These are phyloP conservation scores for Silene coronaria DNA, from an alignment of 179 eudicot species.

Conservation along the genomic window DNA sequence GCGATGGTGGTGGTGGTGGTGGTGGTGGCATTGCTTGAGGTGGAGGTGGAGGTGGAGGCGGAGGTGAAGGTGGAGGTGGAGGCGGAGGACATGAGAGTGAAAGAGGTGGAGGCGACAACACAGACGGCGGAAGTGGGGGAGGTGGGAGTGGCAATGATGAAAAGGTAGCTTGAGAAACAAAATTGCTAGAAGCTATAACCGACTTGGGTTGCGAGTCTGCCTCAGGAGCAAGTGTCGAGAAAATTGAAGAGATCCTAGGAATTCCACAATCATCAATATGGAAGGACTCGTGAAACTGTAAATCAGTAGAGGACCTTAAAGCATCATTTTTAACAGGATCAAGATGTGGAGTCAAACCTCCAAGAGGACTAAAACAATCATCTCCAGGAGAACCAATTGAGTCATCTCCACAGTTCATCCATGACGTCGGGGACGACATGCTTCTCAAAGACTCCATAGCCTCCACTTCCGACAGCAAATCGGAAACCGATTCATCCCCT, in stretches of 20 bases:
- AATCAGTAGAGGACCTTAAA: slow-evolving; percentile 42
- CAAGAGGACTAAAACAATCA: slow-evolving; percentile 60
- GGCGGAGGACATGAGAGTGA: slow-evolving; percentile 9
- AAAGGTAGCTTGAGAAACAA: slow-evolving; percentile 23
- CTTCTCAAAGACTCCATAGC: slow-evolving; percentile 84
- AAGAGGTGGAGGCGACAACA: background rate
- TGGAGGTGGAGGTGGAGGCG: background rate
- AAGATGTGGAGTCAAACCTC: slow-evolving; percentile 47
- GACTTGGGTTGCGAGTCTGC: slow-evolving; percentile 25
- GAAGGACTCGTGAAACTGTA: slow-evolving; percentile 35
- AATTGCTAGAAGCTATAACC: slow-evolving; percentile 13
- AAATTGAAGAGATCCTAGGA: slow-evolving; percentile 21
- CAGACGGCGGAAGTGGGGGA: background rate
- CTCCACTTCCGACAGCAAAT: slow-evolving; percentile 88
- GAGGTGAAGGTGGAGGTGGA: slow-evolving; percentile 3
- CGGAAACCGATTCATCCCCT: slow-evolving; percentile 94
- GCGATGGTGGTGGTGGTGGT: background rate
- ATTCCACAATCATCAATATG: slow-evolving; percentile 23
- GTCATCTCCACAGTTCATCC: slow-evolving; percentile 58
- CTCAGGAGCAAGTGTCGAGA: slow-evolving; percentile 21
- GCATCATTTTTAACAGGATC: slow-evolving; percentile 45
- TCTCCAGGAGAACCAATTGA: slow-evolving; percentile 48
- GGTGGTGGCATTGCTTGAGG: slow-evolving; percentile 5
- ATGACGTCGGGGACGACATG: slow-evolving; percentile 24
- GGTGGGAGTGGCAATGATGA: slow-evolving; percentile 15